Percentiles rank a stretch among this genome's conserved stretches.
These are phyloP conservation scores for Aureoboletus auriporus DNA, from an alignment of 768 basidiomycete genomes.

Conservation along the genomic window DNA sequence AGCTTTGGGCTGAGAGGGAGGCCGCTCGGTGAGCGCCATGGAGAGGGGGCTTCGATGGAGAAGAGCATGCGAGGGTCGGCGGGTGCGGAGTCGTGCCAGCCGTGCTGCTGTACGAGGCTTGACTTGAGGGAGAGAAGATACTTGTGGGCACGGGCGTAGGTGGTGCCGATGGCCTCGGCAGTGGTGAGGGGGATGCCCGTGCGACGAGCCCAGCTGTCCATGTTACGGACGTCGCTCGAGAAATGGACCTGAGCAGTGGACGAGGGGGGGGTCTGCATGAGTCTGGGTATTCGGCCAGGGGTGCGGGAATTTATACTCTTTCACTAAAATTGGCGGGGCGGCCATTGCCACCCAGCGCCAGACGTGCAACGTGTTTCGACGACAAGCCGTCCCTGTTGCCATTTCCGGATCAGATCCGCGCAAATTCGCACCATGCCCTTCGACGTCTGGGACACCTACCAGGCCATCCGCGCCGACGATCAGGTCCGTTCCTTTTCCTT, in stretches of 20 bases:
- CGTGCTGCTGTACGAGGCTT: constrained; percentile 62
- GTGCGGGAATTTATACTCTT: constrained; percentile 27
- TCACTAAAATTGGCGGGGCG: constrained; percentile 45
- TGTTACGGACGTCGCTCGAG: constrained; percentile 73
- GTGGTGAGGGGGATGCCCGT: constrained; percentile 80
- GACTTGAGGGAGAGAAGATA: constrained; percentile 64
- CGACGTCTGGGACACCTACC: constrained; percentile 53
- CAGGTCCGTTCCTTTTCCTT: constrained; percentile 44
- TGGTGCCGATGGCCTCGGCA: constrained; percentile 75
- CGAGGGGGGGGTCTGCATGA: constrained; percentile 33
- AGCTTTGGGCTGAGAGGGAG: constrained; percentile 74
- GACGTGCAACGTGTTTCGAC: constrained; percentile 77
- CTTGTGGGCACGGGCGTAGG: constrained; percentile 76
- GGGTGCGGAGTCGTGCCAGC: constrained; percentile 60
- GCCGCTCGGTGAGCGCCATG: constrained; percentile 72
- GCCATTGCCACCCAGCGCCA: constrained; percentile 56
- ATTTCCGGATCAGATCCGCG: constrained; percentile 12
- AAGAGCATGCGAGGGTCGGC: constrained; percentile 72
- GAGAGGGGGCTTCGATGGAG: constrained; percentile 72
- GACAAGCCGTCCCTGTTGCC: constrained; percentile 39
- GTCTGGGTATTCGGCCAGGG: constrained; percentile 4
- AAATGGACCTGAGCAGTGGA: constrained; percentile 63
- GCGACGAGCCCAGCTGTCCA: constrained; percentile 80
- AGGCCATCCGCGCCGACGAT: constrained; percentile 57
- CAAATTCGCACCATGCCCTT: constrained; percentile 32